phyloP scores from a whole-genome alignment of 192 early-diverging fungal genomes.

The Oehlia diaphana region DNA sequence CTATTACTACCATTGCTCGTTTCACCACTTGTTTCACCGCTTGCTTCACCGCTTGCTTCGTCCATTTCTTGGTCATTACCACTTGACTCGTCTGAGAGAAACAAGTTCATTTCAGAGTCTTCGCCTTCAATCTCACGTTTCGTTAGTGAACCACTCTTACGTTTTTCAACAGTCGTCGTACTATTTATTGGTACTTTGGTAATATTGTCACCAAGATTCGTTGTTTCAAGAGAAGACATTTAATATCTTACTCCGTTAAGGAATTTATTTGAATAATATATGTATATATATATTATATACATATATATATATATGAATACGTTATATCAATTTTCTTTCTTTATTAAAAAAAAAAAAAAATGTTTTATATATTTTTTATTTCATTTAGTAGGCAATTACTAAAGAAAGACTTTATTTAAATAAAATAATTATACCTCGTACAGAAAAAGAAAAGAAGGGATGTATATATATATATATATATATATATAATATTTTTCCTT shows the following conservation, averaged over 20 bases:
- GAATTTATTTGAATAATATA: too few relatives aligned
- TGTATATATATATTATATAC: too few relatives aligned
- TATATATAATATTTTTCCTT: too few relatives aligned
- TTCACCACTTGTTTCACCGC: not conserved
- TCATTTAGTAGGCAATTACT: too few relatives aligned
- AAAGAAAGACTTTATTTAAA: too few relatives aligned
- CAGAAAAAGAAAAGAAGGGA: not conserved
- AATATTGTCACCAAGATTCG: not conserved
- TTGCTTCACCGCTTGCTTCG: not conserved
- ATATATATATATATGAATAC: too few relatives aligned
- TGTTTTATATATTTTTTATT: too few relatives aligned
- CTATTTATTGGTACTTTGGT: not conserved
- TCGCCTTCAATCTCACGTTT: not conserved
- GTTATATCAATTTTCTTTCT: too few relatives aligned
- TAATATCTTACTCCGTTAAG: too few relatives aligned
- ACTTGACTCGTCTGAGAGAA: not conserved
- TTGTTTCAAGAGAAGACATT: not conserved
- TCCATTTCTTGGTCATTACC: slow-evolving; percentile 1
- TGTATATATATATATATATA: not conserved
- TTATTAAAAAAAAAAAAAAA: too few relatives aligned
- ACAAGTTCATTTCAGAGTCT: not conserved
- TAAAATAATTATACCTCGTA: not conserved
- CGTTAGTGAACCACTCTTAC: not conserved
- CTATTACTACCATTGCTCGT: not conserved
- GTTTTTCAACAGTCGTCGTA: not conserved